Conservation (phyloP, 1,284 basidiomycete species). For the Microbotryum lychnidis-dioicae region DNA sequence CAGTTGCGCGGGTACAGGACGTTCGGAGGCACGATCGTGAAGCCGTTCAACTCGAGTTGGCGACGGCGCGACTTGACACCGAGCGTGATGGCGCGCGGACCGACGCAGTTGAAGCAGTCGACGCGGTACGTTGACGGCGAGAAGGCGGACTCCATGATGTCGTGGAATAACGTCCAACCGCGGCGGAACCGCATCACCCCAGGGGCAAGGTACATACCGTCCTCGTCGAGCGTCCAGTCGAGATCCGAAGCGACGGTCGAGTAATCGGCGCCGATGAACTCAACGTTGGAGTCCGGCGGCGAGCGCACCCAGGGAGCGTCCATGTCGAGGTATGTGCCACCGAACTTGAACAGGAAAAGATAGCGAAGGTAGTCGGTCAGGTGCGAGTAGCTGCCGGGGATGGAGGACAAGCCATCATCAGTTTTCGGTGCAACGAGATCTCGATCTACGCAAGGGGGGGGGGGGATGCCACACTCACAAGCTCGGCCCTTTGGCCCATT, state of each 20-base stretch:
- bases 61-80: constrained; percentile 11
- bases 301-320: constrained; percentile 26
- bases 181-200: constrained; percentile 23
- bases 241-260: constrained; percentile 21
- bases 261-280: constrained; percentile 25
- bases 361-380: constrained; percentile 27
- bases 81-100: constrained; percentile 23
- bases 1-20: constrained; percentile 24
- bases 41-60: constrained; percentile 23
- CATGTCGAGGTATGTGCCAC: constrained; percentile 29
- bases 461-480: constrained; percentile 13
- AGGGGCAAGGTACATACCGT: constrained; percentile 25
- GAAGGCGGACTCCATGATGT: constrained; percentile 26
- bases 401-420: background rate
- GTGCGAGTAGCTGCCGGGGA: constrained; percentile 18
- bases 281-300: constrained; percentile 21
- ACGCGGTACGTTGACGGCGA: constrained; percentile 13
- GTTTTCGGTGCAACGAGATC: background rate
- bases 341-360: constrained; percentile 26
- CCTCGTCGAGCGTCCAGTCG: constrained; percentile 30
- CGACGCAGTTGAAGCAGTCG: constrained; percentile 27
- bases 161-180: constrained; percentile 28
- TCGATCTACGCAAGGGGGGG: background rate
- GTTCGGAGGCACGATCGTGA: constrained; percentile 19
- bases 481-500: constrained; percentile 15